Evolutionary conservation across 768 basidiomycete species (phyloP), one percentile per base, ranked within the genome.

Genomic region (Pleurotus salmoneostramineus): DNA sequence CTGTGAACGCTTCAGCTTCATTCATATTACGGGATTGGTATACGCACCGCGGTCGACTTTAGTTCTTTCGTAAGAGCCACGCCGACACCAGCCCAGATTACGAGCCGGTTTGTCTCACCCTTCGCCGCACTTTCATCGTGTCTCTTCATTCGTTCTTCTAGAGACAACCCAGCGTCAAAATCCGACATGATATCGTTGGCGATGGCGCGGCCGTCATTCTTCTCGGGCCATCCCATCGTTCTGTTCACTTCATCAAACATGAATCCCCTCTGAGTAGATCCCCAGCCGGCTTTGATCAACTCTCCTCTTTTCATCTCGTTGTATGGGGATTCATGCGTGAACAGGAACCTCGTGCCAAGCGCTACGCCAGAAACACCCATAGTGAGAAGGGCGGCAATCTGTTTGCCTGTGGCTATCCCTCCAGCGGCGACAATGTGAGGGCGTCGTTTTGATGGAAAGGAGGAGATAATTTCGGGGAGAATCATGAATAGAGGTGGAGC

Each of bases 391-490:
- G 77, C 67, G 14, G 83, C 81, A 52, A 83, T 65, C 50, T 86
- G 82, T 0, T 69, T 60, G 6, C 85, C 84, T 3, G 71, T 79
- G 2, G 74, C 68, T 51, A 89, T 64, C 0, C 86, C 87, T 5
- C 88, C 88, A 0, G 87, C 85, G 2, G 81, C 85, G n/a, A 88
- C 61, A 54, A 87, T 63, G 1, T 74, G 74, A 0, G 79, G 79
- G 32, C 52, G 17, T 14, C 14, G 8, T 2, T 71, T 70, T 6
- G 65, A 62, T 2, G 68, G 64, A 10, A 83, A 58, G 4, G 64
- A 74, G 27, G 66, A 64, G n/a, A 80, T 66, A 51, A 85, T 67
- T 36, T 72, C 71, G 12, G 79, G 72, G 17, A 87, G 63, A 31
- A 86, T 72, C 46, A 72, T 68, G 15, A 83, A 68, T 0, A 85